Percentiles rank a stretch among this genome's conserved stretches.
Evolutionary conservation across 2,329 filamentous ascomycete species (phyloP).

Genomic region (Eutypa lata): DNA sequence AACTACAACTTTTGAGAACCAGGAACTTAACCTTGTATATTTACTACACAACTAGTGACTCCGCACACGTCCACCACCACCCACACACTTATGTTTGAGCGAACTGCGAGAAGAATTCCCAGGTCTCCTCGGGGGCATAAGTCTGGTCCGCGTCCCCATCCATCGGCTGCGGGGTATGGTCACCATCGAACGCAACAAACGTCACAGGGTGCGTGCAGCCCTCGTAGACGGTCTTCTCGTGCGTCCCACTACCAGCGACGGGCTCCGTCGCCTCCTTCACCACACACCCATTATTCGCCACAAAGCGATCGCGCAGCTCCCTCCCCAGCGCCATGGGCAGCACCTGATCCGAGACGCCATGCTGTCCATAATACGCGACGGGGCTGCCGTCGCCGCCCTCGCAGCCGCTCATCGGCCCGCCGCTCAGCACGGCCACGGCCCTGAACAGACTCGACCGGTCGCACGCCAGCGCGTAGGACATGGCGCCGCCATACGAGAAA

Average conservation of each 20-base stretch:
- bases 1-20: no score
- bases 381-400: slow-evolving; percentile 26
- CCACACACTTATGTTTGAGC: background rate
- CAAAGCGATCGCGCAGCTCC: slow-evolving; percentile 33
- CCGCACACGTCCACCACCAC: no score
- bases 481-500: slow-evolving; percentile 35
- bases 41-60: no score
- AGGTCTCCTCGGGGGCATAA: slow-evolving; percentile 23
- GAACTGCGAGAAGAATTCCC: slow-evolving; percentile 29
- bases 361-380: slow-evolving; percentile 31
- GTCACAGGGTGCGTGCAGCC: slow-evolving; percentile 31
- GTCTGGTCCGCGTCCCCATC: slow-evolving; percentile 10
- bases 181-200: slow-evolving; percentile 31
- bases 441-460: slow-evolving; percentile 25
- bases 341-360: slow-evolving; percentile 31
- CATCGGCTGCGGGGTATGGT: slow-evolving; percentile 22
- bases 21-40: no score
- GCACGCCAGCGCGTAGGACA: slow-evolving; percentile 36
- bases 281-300: slow-evolving; percentile 33
- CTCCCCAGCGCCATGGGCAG: slow-evolving; percentile 30
- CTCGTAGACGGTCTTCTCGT: slow-evolving; percentile 18
- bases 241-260: slow-evolving; percentile 11
- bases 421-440: slow-evolving; percentile 31
- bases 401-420: slow-evolving; percentile 27
- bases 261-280: slow-evolving; percentile 16